Conservation (phyloP, 163 green algal species). For the Scenedesmus sp. region DNA sequence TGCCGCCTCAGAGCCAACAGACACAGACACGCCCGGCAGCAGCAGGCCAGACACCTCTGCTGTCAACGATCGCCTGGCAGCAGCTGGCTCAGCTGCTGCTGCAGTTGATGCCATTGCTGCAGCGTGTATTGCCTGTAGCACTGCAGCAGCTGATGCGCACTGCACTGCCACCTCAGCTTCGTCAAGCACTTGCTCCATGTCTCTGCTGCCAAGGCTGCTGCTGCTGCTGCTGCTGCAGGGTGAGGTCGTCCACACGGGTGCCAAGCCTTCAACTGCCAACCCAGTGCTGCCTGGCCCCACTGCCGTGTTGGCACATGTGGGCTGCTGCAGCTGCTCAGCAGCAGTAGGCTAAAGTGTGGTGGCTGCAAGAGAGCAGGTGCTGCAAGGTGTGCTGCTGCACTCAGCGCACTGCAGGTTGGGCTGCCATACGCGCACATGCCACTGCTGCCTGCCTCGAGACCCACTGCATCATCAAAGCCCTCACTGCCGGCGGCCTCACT, state of each 20-base stretch:
- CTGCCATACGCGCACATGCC: neutral
- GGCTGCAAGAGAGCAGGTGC: neutral
- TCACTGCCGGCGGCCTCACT: no score
- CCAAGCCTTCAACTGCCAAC: neutral
- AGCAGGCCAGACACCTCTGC: neutral
- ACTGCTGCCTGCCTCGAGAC: neutral
- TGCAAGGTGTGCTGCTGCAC: neutral
- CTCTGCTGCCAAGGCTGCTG: neutral
- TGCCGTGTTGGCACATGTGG: neutral
- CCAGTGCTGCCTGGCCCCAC: neutral
- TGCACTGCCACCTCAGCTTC: neutral
- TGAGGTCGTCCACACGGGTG: neutral
- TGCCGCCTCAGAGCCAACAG: neutral
- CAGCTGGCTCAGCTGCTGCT: neutral
- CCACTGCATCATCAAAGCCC: neutral
- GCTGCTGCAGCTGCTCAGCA: neutral
- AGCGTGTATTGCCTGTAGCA: neutral
- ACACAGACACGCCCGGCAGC: neutral
- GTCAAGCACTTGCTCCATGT: neutral
- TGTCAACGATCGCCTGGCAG: neutral
- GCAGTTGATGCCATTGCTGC: neutral
- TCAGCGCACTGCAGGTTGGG: neutral
- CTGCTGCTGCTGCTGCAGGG: neutral
- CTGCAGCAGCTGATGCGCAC: neutral
- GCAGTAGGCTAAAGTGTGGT: neutral